Evolutionary conservation across 2,329 filamentous ascomycete genomes (phyloP).

Genomic region (Monilinia fructigena): DNA sequence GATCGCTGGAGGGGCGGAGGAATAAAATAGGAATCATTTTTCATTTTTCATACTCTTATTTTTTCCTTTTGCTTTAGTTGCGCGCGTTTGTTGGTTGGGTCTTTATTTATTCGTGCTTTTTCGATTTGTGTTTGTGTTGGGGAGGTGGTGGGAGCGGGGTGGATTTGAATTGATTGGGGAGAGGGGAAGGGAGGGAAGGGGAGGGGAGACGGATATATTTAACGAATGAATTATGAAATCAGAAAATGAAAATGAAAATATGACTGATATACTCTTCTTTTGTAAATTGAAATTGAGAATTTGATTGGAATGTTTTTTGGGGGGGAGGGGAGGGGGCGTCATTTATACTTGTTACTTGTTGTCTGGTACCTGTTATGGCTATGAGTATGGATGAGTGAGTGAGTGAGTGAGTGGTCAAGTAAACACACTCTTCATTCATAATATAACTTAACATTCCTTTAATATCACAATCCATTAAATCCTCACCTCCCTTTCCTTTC

Average conservation of each 20-base stretch:
- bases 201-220: not conserved
- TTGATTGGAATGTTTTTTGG: not conserved
- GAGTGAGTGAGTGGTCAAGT: not conserved
- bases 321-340: too few relatives aligned
- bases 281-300: too few relatives aligned
- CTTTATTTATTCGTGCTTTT: not conserved
- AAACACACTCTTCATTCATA: too few relatives aligned
- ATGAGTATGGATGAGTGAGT: not conserved
- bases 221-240: conserved; percentile 8
- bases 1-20: not conserved
- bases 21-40: not conserved
- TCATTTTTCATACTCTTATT: not conserved
- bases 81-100: not conserved
- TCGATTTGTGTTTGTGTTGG: not conserved
- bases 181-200: too few relatives aligned
- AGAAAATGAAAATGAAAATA: conserved; percentile 7
- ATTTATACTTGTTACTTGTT: not conserved
- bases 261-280: conserved; percentile 3
- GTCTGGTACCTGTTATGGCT: not conserved
- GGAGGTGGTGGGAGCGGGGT: not conserved
- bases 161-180: not conserved
- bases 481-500: too few relatives aligned
- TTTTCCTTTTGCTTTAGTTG: not conserved
- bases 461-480: too few relatives aligned
- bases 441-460: too few relatives aligned